These are phyloP conservation scores for Marasmius tenuissimus DNA, from an alignment of 1,284 basidiomycete species.

Conservation along the genomic window DNA sequence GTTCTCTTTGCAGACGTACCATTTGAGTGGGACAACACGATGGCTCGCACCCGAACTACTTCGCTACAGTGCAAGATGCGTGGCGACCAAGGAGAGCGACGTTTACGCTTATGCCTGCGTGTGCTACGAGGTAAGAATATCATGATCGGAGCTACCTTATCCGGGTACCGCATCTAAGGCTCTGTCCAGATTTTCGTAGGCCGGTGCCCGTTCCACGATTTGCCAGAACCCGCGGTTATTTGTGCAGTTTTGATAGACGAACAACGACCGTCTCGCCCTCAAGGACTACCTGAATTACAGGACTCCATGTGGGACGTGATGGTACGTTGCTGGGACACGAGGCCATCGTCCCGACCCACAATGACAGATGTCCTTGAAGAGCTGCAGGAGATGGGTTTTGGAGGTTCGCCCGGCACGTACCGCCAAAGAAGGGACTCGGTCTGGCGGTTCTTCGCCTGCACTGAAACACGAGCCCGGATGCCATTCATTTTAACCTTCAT, in stretches of 20 bases:
- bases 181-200: background rate
- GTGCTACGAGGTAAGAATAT: background rate
- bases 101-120: too few species aligned
- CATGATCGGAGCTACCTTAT: background rate
- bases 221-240: background rate
- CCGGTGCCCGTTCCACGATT: background rate
- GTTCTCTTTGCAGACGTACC: background rate
- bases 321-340: background rate
- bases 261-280: background rate
- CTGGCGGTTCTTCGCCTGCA: too few species aligned
- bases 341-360: background rate
- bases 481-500: too few species aligned
- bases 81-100: background rate
- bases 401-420: too few species aligned
- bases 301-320: background rate
- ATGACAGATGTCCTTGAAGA: background rate
- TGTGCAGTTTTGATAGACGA: background rate
- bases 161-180: background rate
- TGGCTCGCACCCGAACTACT: background rate
- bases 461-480: too few species aligned
- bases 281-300: background rate
- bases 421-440: too few species aligned
- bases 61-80: background rate
- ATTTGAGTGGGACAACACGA: background rate
- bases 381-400: background rate